These are phyloP conservation scores for Cardiospermum halicacabum DNA, from an alignment of 345 rosid species.

Conservation along the genomic window DNA sequence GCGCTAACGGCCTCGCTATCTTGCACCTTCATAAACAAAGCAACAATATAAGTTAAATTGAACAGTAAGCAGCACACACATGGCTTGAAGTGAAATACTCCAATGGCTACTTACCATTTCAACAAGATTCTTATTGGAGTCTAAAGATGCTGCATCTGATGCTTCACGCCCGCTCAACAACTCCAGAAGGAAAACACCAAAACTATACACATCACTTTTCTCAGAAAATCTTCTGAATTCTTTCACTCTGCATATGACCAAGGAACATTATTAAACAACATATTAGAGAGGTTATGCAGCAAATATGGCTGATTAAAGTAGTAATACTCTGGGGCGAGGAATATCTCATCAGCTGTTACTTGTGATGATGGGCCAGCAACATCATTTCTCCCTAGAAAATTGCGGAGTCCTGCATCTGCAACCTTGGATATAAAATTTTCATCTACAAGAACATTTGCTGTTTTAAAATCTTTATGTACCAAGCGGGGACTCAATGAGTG, in stretches of 20 bases:
- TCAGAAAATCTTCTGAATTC: slow-evolving; percentile 88
- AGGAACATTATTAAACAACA: slow-evolving; percentile 12
- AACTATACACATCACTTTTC: slow-evolving; percentile 84
- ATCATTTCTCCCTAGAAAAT: slow-evolving; percentile 69
- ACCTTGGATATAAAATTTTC: slow-evolving; percentile 84
- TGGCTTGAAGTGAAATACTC: background rate
- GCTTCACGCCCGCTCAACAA: slow-evolving; percentile 77
- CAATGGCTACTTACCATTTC: slow-evolving; percentile 56
- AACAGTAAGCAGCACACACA: too few species aligned
- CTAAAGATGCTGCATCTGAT: slow-evolving; percentile 43
- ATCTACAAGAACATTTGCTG: slow-evolving; percentile 89
- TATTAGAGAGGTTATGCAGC: background rate
- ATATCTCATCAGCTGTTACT: slow-evolving; percentile 65
- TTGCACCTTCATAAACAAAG: slow-evolving; percentile 50
- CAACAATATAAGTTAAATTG: background rate
- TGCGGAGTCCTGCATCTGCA: slow-evolving; percentile 87
- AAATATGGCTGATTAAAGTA: slow-evolving; percentile 6
- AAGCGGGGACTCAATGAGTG: slow-evolving; percentile 78
- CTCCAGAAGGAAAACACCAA: slow-evolving; percentile 91
- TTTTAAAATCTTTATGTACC: slow-evolving; percentile 87
- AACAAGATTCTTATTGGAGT: slow-evolving; percentile 52
- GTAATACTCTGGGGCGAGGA: slow-evolving; percentile 79
- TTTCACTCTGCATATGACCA: slow-evolving; percentile 48
- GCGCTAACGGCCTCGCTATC: slow-evolving; percentile 39
- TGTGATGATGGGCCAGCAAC: slow-evolving; percentile 77